Conservation (phyloP, 768 basidiomycete species). For the Ramaria sp. region DNA sequence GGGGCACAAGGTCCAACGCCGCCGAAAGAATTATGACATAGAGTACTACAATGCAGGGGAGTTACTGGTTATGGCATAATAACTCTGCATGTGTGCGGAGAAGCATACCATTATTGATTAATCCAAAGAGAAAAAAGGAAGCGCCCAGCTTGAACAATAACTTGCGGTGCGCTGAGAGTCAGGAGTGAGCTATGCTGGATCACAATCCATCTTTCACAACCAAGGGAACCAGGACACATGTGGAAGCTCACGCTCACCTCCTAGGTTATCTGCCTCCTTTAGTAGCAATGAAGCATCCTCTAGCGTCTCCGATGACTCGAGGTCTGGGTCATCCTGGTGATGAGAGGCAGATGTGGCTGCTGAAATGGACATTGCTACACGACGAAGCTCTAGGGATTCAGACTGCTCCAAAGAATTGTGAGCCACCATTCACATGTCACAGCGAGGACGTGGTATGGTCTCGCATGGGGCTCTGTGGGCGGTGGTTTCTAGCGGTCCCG, state of each 20-base stretch:
- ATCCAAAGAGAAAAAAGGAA: conserved; percentile 87
- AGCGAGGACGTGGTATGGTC: too few species aligned
- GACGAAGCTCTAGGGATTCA: not conserved
- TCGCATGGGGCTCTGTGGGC: too few species aligned
- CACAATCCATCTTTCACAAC: too few species aligned
- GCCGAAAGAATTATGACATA: conserved; percentile 97
- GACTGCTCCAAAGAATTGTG: not conserved
- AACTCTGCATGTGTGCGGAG: not conserved
- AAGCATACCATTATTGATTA: conserved; percentile 77
- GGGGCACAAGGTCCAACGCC: conserved; percentile 87
- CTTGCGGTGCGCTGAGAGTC: not conserved
- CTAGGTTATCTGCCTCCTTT: not conserved
- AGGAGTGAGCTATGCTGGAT: not conserved
- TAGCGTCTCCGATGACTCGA: not conserved
- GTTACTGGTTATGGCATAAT: conserved; percentile 1
- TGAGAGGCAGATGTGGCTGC: not conserved
- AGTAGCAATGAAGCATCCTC: not conserved
- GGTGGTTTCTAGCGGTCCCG: too few species aligned
- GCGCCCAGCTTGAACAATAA: conserved; percentile 28
- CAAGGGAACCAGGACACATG: too few species aligned
- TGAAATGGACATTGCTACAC: not conserved
- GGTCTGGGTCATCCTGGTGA: too few species aligned
- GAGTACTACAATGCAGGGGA: conserved; percentile 41
- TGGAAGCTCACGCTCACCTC: not conserved
- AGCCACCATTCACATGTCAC: not conserved